phyloP scores from a whole-genome alignment of 2,329 filamentous ascomycete species.

The Aureobasidium sp. region DNA sequence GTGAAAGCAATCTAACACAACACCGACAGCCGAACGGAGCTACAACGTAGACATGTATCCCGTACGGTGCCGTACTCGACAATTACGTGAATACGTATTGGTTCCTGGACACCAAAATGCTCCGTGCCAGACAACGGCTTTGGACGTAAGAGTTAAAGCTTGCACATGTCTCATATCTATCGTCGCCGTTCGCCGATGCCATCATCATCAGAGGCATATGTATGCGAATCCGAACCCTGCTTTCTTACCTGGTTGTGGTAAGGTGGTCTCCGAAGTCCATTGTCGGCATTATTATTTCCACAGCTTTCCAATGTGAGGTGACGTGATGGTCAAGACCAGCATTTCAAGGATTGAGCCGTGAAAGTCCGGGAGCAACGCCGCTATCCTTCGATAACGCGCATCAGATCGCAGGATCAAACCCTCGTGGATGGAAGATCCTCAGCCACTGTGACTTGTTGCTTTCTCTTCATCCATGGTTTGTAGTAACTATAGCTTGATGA shows the following conservation, averaged over 20 bases:
- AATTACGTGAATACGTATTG: background rate
- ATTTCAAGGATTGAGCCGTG: background rate
- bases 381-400: background rate
- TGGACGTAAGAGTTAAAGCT: slow-evolving; percentile 4
- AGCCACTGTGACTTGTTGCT: background rate
- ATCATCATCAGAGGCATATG: background rate
- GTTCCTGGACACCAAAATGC: background rate
- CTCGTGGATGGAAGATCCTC: background rate
- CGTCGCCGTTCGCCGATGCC: background rate
- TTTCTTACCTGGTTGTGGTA: background rate
- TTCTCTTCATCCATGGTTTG: background rate
- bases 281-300: background rate
- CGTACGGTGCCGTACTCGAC: background rate
- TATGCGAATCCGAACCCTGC: background rate
- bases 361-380: background rate
- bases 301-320: background rate
- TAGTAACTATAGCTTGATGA: background rate
- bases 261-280: background rate
- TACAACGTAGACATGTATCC: background rate
- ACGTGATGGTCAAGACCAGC: background rate
- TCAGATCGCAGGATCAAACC: background rate
- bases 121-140: slow-evolving; percentile 8
- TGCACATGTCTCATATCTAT: slow-evolving; percentile 6
- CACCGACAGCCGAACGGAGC: background rate
- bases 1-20: slow-evolving; percentile 11